A percentile compares a stretch with the other conserved stretches of the same genome.
phyloP scores from a whole-genome alignment of 1,284 basidiomycete genomes.

The Ceraceosorus bombacis region DNA sequence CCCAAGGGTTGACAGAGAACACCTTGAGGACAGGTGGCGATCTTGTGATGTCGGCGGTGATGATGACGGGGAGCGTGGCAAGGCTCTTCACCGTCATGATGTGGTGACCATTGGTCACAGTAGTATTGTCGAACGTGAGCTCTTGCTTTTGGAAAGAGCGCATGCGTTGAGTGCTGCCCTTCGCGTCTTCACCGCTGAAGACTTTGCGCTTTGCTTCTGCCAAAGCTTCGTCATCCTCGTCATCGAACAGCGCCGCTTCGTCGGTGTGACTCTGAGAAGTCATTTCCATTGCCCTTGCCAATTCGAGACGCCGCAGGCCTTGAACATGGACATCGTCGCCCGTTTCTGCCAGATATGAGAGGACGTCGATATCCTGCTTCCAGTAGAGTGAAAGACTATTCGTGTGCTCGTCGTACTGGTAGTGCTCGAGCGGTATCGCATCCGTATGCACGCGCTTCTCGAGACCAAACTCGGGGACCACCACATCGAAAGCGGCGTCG shows the following conservation, averaged over 20 bases:
- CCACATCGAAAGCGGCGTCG: conserved; percentile 90
- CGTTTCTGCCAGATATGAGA: conserved; percentile 85
- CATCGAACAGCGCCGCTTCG: conserved; percentile 39
- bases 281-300: conserved; percentile 26
- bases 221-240: conserved; percentile 30
- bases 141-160: conserved; percentile 23
- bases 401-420: conserved; percentile 84
- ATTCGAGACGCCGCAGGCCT: conserved; percentile 28
- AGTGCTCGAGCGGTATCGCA: conserved; percentile 82
- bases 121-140: conserved; percentile 23
- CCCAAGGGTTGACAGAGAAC: conserved; percentile 14
- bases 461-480: conserved; percentile 86
- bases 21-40: conserved; percentile 44
- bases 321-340: conserved; percentile 58
- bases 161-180: conserved; percentile 20
- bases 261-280: conserved; percentile 36
- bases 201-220: conserved; percentile 22
- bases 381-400: conserved; percentile 78
- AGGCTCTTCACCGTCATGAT: conserved; percentile 37
- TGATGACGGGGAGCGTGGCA: conserved; percentile 31
- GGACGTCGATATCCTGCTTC: conserved; percentile 62
- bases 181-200: conserved; percentile 26
- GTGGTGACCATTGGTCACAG: conserved; percentile 14
- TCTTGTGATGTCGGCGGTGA: conserved; percentile 41
- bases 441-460: conserved; percentile 98